Evolutionary conservation across 2,329 filamentous ascomycete genomes (phyloP).

Genomic region (Diaporthe sp.): DNA sequence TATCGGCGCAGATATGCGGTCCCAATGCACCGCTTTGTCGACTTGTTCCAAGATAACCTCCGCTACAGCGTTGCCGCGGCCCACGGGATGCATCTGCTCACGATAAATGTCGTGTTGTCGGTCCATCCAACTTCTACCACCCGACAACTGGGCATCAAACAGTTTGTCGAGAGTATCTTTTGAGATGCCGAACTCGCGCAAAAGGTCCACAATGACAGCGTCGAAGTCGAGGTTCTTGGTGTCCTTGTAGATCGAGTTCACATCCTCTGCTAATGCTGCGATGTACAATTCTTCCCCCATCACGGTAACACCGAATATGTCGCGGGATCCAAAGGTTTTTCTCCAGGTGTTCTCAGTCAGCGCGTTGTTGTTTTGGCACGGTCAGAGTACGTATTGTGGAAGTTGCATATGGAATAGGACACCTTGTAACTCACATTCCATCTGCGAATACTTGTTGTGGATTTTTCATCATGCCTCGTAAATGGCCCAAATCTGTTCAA

Average conservation of each 20-base stretch:
- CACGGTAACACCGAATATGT: background rate
- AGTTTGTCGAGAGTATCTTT: constrained; percentile 1
- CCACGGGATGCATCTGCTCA: background rate
- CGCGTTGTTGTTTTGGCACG: background rate
- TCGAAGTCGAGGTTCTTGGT: constrained; percentile 5
- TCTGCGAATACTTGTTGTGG: background rate
- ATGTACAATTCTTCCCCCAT: background rate
- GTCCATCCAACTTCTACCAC: background rate
- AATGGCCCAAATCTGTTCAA: background rate
- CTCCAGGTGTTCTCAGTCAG: background rate
- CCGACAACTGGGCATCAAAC: background rate
- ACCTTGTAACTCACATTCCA: background rate
- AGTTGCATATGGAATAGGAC: background rate
- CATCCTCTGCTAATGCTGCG: background rate
- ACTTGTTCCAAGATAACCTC: background rate
- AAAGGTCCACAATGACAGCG: background rate
- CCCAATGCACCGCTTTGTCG: background rate
- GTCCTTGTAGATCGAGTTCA: constrained; percentile 2
- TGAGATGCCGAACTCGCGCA: background rate
- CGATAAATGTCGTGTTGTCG: background rate
- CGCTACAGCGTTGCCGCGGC: background rate
- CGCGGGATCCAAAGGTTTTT: background rate
- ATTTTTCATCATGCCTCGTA: background rate
- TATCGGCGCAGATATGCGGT: background rate
- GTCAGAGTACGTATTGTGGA: too few species aligned